A percentile compares a stretch with the other conserved stretches of the same genome.
Conservation (phyloP, 768 basidiomycete species). For the Panus rudis region DNA sequence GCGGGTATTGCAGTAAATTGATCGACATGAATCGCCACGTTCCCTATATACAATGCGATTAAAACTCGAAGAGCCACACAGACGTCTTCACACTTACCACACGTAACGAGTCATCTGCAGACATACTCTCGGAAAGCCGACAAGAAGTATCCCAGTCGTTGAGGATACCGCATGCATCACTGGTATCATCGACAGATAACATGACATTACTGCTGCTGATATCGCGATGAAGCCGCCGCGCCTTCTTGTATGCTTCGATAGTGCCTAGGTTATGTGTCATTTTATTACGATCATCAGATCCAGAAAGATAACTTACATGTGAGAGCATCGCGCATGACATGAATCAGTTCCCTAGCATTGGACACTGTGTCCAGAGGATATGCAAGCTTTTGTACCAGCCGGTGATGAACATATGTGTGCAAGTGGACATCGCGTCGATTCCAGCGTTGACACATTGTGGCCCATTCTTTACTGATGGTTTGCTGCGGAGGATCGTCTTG, state of each 20-base stretch:
- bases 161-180: conserved; percentile 2
- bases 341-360: conserved; percentile 1
- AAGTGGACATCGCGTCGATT: neutral
- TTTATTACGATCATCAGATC: neutral
- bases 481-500: neutral
- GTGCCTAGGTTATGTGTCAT: neutral
- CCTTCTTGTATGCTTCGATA: neutral
- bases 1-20: conserved; percentile 1
- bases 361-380: conserved; percentile 2
- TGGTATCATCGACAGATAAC: conserved; percentile 1
- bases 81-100: neutral
- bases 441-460: neutral
- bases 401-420: conserved; percentile 2
- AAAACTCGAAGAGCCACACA: neutral
- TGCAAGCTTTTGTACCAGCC: conserved; percentile 6
- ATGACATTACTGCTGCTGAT: conserved; percentile 9
- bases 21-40: conserved; percentile 11
- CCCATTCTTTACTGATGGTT: neutral
- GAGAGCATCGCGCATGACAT: conserved; percentile 5
- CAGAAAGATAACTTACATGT: neutral
- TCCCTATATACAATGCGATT: neutral
- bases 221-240: conserved; percentile 5
- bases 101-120: neutral
- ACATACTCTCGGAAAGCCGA: neutral
- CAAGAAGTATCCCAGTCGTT: conserved; percentile 7